phyloP scores from a whole-genome alignment of 1,139 yeast species.

The Protomyces inouyei region DNA sequence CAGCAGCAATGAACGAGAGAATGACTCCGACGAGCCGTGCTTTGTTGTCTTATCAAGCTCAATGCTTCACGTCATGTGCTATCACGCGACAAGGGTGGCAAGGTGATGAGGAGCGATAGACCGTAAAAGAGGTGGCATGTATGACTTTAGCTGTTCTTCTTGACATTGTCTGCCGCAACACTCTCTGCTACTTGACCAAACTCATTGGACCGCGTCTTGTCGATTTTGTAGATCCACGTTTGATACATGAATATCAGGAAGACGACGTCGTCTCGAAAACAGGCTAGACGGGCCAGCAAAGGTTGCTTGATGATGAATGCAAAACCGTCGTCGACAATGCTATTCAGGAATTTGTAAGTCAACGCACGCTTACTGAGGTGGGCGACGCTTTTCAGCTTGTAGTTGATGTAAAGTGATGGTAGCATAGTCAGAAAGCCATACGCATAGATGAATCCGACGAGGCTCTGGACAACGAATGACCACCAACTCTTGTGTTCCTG shows the following conservation, averaged over 20 bases:
- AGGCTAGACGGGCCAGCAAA: slow-evolving; percentile 38
- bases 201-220: slow-evolving; percentile 43
- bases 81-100: too few species aligned
- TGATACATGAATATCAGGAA: slow-evolving; percentile 43
- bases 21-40: too few species aligned
- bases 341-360: slow-evolving; percentile 44
- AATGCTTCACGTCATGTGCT: too few species aligned
- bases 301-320: slow-evolving; percentile 43
- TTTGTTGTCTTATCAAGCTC: too few species aligned
- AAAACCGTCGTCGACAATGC: slow-evolving; percentile 44
- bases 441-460: slow-evolving; percentile 45
- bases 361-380: slow-evolving; percentile 45
- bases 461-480: slow-evolving; percentile 42
- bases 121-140: too few species aligned
- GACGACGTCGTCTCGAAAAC: slow-evolving; percentile 44
- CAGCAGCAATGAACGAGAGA: too few species aligned
- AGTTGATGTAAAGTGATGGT: slow-evolving; percentile 44
- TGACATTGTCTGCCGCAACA: slow-evolving; percentile 16
- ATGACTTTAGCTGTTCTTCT: not conserved
- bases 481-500: slow-evolving; percentile 46
- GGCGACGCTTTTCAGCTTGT: slow-evolving; percentile 44
- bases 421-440: slow-evolving; percentile 44
- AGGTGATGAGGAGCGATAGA: too few species aligned
- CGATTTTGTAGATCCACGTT: slow-evolving; percentile 43
- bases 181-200: slow-evolving; percentile 44